A percentile compares a stretch with the other conserved stretches of the same genome.
These are phyloP conservation scores for Posidonia oceanica DNA, from an alignment of 116 monocot species.

Conservation along the genomic window DNA sequence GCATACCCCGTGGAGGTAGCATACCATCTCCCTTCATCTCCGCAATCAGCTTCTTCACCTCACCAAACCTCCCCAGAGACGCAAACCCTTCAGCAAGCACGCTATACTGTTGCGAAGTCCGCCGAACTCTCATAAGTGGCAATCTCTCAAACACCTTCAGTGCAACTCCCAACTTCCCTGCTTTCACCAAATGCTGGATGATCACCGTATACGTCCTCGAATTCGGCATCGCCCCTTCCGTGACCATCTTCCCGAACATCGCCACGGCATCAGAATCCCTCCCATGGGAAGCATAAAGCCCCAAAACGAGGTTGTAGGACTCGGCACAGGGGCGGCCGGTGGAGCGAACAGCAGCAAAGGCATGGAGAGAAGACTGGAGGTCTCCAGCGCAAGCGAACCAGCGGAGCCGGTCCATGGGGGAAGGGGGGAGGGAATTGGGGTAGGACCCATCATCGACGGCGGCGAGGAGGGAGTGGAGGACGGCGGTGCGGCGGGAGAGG, in stretches of 20 bases:
- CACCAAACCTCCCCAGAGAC: conserved; percentile 17
- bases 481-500: conserved; percentile 29
- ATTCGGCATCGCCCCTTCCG: conserved; percentile 61
- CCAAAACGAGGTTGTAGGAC: conserved; percentile 69
- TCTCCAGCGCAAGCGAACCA: conserved; percentile 50
- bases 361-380: conserved; percentile 24
- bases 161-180: conserved; percentile 32
- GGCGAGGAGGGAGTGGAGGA: conserved; percentile 39
- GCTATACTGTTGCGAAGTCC: conserved; percentile 66
- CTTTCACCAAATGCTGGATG: conserved; percentile 48
- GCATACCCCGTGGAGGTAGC: conserved; percentile 34
- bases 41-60: conserved; percentile 22
- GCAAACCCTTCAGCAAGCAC: conserved; percentile 39
- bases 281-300: conserved; percentile 25
- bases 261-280: conserved; percentile 33
- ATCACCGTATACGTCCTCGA: conserved; percentile 74
- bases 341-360: conserved; percentile 34
- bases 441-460: conserved; percentile 8
- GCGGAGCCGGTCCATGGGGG: conserved; percentile 59
- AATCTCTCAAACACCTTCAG: conserved; percentile 54
- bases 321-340: conserved; percentile 42
- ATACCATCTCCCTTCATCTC: conserved; percentile 68
- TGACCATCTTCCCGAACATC: conserved; percentile 38
- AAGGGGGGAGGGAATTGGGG: conserved; percentile 11
- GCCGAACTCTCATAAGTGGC: conserved; percentile 45